Base-by-base conservation (phyloP, 441 rosid genomes). In the Mallotus japonicus region DNA sequence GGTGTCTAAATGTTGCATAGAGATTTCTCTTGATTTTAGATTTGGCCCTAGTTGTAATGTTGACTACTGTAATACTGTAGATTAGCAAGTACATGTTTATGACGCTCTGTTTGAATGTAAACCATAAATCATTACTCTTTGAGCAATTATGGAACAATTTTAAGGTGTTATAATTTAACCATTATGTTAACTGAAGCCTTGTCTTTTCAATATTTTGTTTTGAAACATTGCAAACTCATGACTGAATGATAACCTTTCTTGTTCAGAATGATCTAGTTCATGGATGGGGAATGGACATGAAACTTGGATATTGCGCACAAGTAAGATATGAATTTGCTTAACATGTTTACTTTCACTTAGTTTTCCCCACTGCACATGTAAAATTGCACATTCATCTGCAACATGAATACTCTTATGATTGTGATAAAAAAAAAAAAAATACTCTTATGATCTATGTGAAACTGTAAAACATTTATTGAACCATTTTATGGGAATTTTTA, bases 281-380 rank as follows among this genome's bases (percentile, higher is more conserved):
- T 63, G 99, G 97, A 79, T 95, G 99, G 99, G 98, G 98, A 78
- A 71, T 95, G 89, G 99, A 95, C 80, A 89, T 93, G 84, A 90
- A 95, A 80, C 97, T 95, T 28, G 98, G 99, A 47, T 91, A 95
- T 74, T 95, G 98, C 73, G 97, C 97, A 6, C 98, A 89, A 92
- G 99, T 90, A 65, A 83, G 50, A 58, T 71, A 19, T 5, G 4
- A 15, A 56, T 0, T 6, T n/a, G 28, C 3, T 56, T 56, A 15
- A 56, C 16, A 53, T 53, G 5, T 53, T 53, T 15, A 5, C 4
- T 11, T 51, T 10, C 19, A 19, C 34, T 58, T 34, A 13, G 13
- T 37, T 34, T 40, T 19, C 47, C 37, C 47, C 17, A 6, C 28
- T 12, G 24, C n/a, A 8, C 11, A n/a, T 13, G n/a, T 46, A 28